phyloP scores from a whole-genome alignment of 176 grass and related monocot genomes.

The Panicum miliaceum region DNA sequence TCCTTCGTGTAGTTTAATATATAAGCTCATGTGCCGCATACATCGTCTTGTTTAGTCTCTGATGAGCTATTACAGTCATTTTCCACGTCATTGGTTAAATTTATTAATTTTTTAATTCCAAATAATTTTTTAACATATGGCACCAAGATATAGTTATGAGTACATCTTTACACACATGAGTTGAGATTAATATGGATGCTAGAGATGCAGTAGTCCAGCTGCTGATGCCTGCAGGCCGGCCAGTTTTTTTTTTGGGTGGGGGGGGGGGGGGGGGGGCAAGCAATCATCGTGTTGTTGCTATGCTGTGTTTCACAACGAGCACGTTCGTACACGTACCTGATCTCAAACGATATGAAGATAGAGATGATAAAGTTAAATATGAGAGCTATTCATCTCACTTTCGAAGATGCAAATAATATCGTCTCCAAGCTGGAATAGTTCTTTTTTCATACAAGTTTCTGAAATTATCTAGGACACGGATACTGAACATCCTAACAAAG shows the following conservation, averaged over 20 bases:
- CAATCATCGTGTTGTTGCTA: conserved; percentile 4
- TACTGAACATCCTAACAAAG: too few relatives aligned
- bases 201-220: not conserved
- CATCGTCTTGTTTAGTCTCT: conserved; percentile 12
- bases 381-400: not conserved
- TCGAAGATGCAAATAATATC: not conserved
- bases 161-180: not conserved
- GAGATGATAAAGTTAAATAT: conserved; percentile 20
- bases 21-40: conserved; percentile 12
- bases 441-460: not conserved
- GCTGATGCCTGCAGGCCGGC: conserved; percentile 12
- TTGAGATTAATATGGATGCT: not conserved
- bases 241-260: conserved; percentile 14
- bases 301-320: conserved; percentile 22
- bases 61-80: conserved; percentile 25
- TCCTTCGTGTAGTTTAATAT: not conserved
- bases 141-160: not conserved
- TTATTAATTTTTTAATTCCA: not conserved
- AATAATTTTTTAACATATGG: not conserved
- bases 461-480: not conserved
- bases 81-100: conserved; percentile 12
- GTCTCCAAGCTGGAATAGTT: not conserved
- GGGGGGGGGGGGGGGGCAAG: not conserved
- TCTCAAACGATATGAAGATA: conserved; percentile 17
- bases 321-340: conserved; percentile 33